These are phyloP conservation scores for Juncus inflexus DNA, from an alignment of 176 grass and related monocot species.

Conservation along the genomic window DNA sequence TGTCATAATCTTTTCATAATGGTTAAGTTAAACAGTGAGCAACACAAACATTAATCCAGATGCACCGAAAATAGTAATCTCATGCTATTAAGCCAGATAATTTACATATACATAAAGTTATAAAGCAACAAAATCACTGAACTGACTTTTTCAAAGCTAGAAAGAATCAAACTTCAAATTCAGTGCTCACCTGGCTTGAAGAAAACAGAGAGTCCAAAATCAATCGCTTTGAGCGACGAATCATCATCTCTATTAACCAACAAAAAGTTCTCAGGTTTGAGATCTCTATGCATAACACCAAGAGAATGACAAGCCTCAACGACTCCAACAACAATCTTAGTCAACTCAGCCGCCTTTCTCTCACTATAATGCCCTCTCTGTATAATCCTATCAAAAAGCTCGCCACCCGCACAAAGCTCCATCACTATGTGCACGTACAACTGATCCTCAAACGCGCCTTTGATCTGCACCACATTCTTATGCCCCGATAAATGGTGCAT, in stretches of 20 bases:
- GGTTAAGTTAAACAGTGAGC: too few species aligned
- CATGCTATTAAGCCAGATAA: too few species aligned
- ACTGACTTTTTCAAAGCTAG: too few species aligned
- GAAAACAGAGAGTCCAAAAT: conserved; percentile 97
- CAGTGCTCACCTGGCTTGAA: conserved; percentile 73
- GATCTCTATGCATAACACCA: conserved; percentile 95
- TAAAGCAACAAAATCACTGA: too few species aligned
- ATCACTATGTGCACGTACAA: conserved; percentile 93
- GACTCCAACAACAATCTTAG: conserved; percentile 81
- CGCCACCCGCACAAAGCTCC: conserved; percentile 89
- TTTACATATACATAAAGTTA: too few species aligned
- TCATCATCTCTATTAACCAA: conserved; percentile 82
- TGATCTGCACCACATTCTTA: conserved; percentile 83
- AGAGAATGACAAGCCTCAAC: conserved; percentile 98
- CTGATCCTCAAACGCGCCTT: conserved; percentile 91
- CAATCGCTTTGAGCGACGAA: conserved; percentile 87
- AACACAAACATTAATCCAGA: too few species aligned
- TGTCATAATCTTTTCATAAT: too few species aligned
- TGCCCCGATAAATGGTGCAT: conserved; percentile 94
- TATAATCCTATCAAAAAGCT: conserved; percentile 98
- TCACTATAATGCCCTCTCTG: conserved; percentile 94
- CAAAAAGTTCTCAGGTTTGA: conserved; percentile 96
- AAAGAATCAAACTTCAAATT: too few species aligned
- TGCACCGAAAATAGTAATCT: too few species aligned
- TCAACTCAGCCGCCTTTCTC: conserved; percentile 91